Evolutionary conservation across 306 rosid species (phyloP).

Genomic region (Medicago lupulina): DNA sequence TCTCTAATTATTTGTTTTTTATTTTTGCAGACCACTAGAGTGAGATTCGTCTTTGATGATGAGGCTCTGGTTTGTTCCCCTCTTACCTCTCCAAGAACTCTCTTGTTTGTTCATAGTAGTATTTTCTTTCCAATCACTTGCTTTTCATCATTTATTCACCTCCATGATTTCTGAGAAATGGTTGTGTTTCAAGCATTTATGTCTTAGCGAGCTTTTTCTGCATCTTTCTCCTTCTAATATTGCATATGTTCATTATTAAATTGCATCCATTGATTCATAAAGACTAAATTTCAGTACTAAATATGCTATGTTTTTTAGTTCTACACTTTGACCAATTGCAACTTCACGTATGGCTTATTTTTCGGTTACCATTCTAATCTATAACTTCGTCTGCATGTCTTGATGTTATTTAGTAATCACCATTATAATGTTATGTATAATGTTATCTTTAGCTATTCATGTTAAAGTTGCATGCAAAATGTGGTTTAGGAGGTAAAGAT

Average conservation of each 20-base stretch:
- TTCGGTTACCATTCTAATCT: background rate
- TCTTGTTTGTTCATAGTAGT: constrained; percentile 3
- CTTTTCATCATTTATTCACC: background rate
- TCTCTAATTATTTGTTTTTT: constrained; percentile 32
- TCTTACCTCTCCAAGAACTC: constrained; percentile 39
- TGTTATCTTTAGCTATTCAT: constrained; percentile 19
- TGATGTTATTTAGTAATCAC: background rate
- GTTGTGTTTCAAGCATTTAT: no score
- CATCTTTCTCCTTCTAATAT: background rate
- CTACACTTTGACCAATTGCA: background rate
- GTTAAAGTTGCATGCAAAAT: constrained; percentile 14
- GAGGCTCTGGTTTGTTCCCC: constrained; percentile 83
- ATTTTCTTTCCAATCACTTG: background rate
- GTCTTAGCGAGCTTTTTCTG: background rate
- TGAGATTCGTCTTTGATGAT: constrained; percentile 82
- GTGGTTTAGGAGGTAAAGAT: constrained; percentile 81
- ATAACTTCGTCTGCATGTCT: constrained; percentile 16
- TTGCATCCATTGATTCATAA: background rate
- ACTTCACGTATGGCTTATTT: background rate
- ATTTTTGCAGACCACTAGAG: constrained; percentile 78
- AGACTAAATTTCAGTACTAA: background rate
- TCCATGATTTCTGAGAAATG: background rate
- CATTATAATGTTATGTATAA: background rate
- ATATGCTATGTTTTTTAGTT: background rate
- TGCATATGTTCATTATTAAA: background rate